These are phyloP conservation scores for Aschersonia sp. DNA, from an alignment of 2,329 filamentous ascomycete species.

Conservation along the genomic window DNA sequence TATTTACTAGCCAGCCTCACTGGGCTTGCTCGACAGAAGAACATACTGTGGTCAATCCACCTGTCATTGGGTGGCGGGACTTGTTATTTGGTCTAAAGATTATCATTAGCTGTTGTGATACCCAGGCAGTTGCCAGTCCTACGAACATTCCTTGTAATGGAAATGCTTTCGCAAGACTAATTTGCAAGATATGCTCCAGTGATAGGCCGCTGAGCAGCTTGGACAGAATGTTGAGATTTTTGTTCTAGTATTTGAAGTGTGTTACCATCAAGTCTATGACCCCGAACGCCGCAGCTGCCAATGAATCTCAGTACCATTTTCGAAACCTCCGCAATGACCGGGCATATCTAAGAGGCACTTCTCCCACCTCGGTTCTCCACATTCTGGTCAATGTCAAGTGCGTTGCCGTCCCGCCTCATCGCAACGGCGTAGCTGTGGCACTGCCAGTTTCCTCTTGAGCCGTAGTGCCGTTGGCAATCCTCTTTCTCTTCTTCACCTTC, in stretches of 20 bases:
- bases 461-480: slow-evolving; percentile 32
- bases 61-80: not conserved
- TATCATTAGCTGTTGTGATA: not conserved
- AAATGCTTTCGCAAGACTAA: not conserved
- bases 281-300: too few species aligned
- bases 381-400: not conserved
- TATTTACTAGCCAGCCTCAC: slow-evolving; percentile 3
- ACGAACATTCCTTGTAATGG: not conserved
- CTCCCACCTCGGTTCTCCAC: too few species aligned
- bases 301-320: too few species aligned
- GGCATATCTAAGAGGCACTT: too few species aligned
- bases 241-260: too few species aligned
- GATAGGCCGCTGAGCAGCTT: too few species aligned
- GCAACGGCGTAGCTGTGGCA: slow-evolving; percentile 43
- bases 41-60: not conserved
- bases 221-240: too few species aligned
- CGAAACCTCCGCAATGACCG: too few species aligned
- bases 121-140: not conserved
- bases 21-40: not conserved
- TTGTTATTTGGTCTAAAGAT: not conserved
- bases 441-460: slow-evolving; percentile 42
- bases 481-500: slow-evolving; percentile 62
- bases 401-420: slow-evolving; percentile 10
- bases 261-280: too few species aligned
- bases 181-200: too few species aligned